phyloP scores from a whole-genome alignment of 164 flowering plant genomes.

The Umbilicus rupestris region DNA sequence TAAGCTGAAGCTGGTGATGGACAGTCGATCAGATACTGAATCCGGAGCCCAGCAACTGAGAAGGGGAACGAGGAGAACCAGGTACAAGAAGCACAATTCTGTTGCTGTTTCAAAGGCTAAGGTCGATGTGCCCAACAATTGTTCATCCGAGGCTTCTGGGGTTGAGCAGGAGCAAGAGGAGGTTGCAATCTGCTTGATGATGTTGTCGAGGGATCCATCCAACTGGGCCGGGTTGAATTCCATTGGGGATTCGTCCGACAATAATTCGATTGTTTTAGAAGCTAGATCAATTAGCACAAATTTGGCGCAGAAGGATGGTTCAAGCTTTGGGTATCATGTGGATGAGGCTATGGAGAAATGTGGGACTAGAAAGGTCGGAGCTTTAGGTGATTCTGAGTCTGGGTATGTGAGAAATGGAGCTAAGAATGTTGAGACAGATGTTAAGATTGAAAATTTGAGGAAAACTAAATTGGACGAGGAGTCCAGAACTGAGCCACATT shows the following conservation, averaged over 20 bases:
- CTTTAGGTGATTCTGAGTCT: conserved; percentile 28
- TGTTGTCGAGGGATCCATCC: conserved; percentile 68
- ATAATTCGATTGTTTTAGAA: conserved; percentile 51
- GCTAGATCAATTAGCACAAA: conserved; percentile 37
- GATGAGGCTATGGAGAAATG: conserved; percentile 17
- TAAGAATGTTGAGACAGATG: conserved; percentile 25
- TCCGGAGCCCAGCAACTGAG: conserved; percentile 22
- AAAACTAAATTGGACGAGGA: conserved; percentile 17
- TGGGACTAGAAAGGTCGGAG: conserved; percentile 21
- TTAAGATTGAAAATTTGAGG: conserved; percentile 16
- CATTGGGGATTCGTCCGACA: conserved; percentile 52
- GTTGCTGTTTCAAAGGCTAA: conserved; percentile 14
- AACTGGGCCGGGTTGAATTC: conserved; percentile 30
- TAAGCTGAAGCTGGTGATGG: conserved; percentile 26
- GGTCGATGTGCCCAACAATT: conserved; percentile 15
- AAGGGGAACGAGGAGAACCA: conserved; percentile 28
- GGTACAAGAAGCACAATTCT: conserved; percentile 19
- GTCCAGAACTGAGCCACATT: conserved; percentile 20
- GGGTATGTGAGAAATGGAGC: conserved; percentile 23
- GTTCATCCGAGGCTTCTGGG: conserved; percentile 45
- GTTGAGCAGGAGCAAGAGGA: conserved; percentile 69
- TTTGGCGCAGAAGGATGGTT: conserved; percentile 7
- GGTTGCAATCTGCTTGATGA: conserved; percentile 70
- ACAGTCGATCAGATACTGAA: conserved; percentile 53
- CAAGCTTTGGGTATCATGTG: conserved; percentile 1